Evolutionary conservation across 2,329 filamentous ascomycete genomes (phyloP), one percentile per base, ranked within the genome.

Genomic region (Neonectria faginata): DNA sequence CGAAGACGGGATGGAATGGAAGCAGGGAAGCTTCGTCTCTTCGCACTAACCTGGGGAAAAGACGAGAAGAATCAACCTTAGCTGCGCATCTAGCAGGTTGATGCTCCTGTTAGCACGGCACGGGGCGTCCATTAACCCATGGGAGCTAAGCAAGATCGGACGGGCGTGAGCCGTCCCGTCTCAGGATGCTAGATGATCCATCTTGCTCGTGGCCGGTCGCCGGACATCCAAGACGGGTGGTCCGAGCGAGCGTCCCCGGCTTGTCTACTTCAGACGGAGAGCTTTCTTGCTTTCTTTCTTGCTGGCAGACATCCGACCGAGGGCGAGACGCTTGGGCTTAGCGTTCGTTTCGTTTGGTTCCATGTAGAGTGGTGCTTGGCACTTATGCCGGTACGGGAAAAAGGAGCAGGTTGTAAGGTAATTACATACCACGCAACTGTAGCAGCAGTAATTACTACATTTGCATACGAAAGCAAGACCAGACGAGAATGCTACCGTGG

Each of bases 261-360:
- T 54, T 66, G 62, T 68, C 64, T 50, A 65, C 53, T 44, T 59
- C 50, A 51, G 44, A 52, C 55, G 36, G 36, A 10, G 36, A n/a
- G 6, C 36, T n/a, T 36, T 36, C 33, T 36, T 36, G 33, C 5
- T 16, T 10, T 36, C 12, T 36, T 14, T 36, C 31, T 29, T 36
- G 33, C 14, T 36, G 33, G 33, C 6, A 11, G 33, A 16, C 33
- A 14, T 16, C n/a, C 8, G 39, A 41, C 8, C 7, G 8, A 42
- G 39, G n/a, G 52, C 27, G 48, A 47, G 61, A 64, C 64, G 58
- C 64, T 72, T 56, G 57, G 62, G 60, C 68, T 64, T 47, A 47
- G 48, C 44, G 57, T 67, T 67, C 60, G 64, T 69, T 59, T 66
- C 64, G 62, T 48, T 64, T 33, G 48, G 48, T 68, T 41, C 44